Conservation (phyloP, 176 grass and related monocot genomes). For the Zoysia pacifica region DNA sequence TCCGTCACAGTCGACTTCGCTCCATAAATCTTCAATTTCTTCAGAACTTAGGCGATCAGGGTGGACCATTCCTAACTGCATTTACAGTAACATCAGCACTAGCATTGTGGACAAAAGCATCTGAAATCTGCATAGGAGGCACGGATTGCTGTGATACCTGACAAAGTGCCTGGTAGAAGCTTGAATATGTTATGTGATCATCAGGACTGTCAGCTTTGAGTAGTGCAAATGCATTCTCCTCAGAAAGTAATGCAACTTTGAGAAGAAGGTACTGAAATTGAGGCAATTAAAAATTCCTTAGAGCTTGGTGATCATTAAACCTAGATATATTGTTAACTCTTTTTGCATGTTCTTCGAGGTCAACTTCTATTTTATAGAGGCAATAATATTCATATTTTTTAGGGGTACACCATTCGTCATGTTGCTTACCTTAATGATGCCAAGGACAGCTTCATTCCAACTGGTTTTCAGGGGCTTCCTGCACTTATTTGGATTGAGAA, state of each 20-base stretch:
- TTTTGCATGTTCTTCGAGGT: conserved; percentile 39
- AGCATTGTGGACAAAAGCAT: not conserved
- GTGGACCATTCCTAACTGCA: conserved; percentile 71
- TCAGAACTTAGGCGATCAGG: conserved; percentile 61
- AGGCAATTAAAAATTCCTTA: conserved; percentile 26
- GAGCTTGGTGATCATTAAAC: not conserved
- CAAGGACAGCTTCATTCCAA: conserved; percentile 95
- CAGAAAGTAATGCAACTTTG: conserved; percentile 56
- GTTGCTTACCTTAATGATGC: conserved; percentile 79
- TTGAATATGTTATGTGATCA: conserved; percentile 76
- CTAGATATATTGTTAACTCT: not conserved
- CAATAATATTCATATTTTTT: conserved; percentile 33
- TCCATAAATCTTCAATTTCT: conserved; percentile 74
- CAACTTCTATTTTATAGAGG: conserved; percentile 39
- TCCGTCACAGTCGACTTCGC: conserved; percentile 58
- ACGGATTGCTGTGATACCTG: conserved; percentile 51
- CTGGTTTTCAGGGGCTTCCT: conserved; percentile 84
- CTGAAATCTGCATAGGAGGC: conserved; percentile 12
- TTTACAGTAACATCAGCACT: conserved; percentile 23
- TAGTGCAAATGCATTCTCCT: conserved; percentile 86
- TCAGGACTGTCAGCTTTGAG: conserved; percentile 71
- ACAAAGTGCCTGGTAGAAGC: conserved; percentile 74
- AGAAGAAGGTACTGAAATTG: conserved; percentile 65
- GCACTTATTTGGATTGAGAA: conserved; percentile 76
- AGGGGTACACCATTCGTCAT: conserved; percentile 26